Evolutionary conservation across 345 rosid genomes (phyloP).

Genomic region (Sonneratia caseolaris): DNA sequence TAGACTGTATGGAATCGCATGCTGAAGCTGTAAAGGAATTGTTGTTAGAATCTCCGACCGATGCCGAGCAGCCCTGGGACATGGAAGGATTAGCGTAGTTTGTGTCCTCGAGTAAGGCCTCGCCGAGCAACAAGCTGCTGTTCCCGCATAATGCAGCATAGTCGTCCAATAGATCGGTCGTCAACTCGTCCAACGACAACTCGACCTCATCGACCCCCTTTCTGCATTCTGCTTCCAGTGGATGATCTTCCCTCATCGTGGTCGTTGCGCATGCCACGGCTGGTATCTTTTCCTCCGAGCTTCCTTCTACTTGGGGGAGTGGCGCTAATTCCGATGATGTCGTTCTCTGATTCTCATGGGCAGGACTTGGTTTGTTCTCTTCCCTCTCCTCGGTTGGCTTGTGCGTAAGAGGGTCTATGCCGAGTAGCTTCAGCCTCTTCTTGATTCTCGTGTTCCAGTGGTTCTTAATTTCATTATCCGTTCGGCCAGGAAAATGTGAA

Average conservation of each 20-base stretch:
- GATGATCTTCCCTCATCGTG: background rate
- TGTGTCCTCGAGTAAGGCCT: background rate
- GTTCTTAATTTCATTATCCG: conserved; percentile 90
- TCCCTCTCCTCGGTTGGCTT: conserved; percentile 24
- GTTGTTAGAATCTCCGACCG: background rate
- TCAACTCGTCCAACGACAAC: conserved; percentile 19
- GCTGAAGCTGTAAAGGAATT: background rate
- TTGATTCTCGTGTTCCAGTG: conserved; percentile 91
- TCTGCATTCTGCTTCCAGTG: background rate
- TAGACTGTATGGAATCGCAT: background rate
- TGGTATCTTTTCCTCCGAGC: background rate
- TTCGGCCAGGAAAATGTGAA: conserved; percentile 78
- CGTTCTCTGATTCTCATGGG: background rate
- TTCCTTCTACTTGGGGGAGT: background rate
- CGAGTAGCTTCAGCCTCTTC: conserved; percentile 64
- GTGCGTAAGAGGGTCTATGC: conserved; percentile 55
- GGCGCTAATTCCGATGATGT: background rate
- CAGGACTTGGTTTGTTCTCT: conserved; percentile 11
- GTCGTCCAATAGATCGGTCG: conserved; percentile 15
- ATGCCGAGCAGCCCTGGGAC: background rate
- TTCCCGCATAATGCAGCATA: conserved; percentile 13
- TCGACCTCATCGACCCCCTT: background rate
- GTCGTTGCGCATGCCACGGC: background rate
- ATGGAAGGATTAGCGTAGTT: background rate
- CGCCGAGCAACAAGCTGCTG: background rate